phyloP scores from a whole-genome alignment of 2,329 filamentous ascomycete species.

The Aspergillus proliferans region DNA sequence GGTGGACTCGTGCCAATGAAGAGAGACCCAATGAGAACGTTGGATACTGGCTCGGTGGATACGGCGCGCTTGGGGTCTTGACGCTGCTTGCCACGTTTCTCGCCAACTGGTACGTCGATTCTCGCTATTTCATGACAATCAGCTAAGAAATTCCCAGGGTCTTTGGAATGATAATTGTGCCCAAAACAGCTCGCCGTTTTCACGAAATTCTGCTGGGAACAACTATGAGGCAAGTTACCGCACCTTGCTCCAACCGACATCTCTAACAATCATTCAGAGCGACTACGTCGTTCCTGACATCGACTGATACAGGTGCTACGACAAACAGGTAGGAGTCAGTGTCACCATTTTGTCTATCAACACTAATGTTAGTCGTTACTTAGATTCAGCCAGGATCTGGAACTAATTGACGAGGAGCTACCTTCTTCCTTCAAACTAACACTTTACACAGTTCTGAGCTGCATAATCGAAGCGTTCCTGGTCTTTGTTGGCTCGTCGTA shows the following conservation, averaged over 20 bases:
- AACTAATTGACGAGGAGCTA: constrained; percentile 40
- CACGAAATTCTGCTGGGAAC: constrained; percentile 15
- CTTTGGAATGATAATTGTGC: constrained; percentile 14
- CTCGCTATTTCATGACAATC: neutral
- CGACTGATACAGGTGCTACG: neutral
- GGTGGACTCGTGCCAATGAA: constrained; percentile 36
- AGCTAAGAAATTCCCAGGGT: constrained; percentile 3
- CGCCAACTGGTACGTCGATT: constrained; percentile 7
- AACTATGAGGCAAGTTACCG: constrained; percentile 9
- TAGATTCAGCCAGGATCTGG: constrained; percentile 41
- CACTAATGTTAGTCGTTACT: neutral
- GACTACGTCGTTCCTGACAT: constrained; percentile 22
- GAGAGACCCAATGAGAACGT: constrained; percentile 26
- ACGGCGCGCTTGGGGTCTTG: constrained; percentile 15
- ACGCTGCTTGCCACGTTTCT: constrained; percentile 9
- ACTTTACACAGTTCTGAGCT: constrained; percentile 20
- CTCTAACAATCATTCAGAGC: constrained; percentile 10
- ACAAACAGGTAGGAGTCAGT: constrained; percentile 31
- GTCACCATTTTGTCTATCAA: constrained; percentile 1
- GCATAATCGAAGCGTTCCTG: constrained; percentile 44
- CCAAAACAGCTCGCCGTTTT: constrained; percentile 13
- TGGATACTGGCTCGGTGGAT: constrained; percentile 27
- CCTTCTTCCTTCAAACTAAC: constrained; percentile 14
- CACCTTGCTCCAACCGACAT: constrained; percentile 3
- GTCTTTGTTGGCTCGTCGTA: constrained; percentile 45